Conservation (phyloP, 306 rosid genomes). For the Sechiopsis laciniata region DNA sequence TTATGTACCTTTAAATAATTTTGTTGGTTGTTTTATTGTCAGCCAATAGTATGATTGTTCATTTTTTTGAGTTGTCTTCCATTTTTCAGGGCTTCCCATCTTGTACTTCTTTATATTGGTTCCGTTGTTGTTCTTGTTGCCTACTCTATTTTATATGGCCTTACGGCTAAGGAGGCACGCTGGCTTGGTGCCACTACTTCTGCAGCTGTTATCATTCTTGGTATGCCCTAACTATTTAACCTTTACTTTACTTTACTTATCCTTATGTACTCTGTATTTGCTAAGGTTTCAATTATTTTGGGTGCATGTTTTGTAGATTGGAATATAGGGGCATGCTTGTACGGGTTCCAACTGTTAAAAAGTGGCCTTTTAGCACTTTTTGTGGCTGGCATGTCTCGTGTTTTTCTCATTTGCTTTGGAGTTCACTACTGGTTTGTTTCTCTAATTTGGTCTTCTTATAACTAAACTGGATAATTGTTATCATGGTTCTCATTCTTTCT, state of each 20-base stretch:
- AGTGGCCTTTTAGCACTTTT: slow-evolving; percentile 79
- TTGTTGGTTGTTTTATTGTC: neutral
- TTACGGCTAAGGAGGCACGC: slow-evolving; percentile 66
- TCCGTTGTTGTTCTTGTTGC: slow-evolving; percentile 75
- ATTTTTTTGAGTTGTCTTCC: slow-evolving; percentile 17
- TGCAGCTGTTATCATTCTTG: slow-evolving; percentile 91
- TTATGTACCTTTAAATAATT: neutral
- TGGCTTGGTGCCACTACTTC: slow-evolving; percentile 98
- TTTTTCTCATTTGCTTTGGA: slow-evolving; percentile 96
- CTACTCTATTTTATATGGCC: slow-evolving; percentile 86
- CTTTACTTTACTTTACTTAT: slow-evolving; percentile 13
- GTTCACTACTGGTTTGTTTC: slow-evolving; percentile 87
- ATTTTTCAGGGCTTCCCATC: slow-evolving; percentile 86
- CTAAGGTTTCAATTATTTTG: neutral
- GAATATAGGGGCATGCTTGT: slow-evolving; percentile 97
- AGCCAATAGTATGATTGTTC: slow-evolving; percentile 2
- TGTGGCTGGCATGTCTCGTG: slow-evolving; percentile 92
- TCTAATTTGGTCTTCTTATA: slow-evolving; percentile 8
- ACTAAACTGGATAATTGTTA: slow-evolving; percentile 16
- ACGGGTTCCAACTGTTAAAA: slow-evolving; percentile 86
- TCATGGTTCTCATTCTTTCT: slow-evolving; percentile 22
- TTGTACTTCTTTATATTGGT: slow-evolving; percentile 83
- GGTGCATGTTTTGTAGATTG: slow-evolving; percentile 58
- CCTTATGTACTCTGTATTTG: slow-evolving; percentile 13
- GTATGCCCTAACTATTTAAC: slow-evolving; percentile 34